Base-by-base conservation (phyloP, 1,284 basidiomycete species). In the Pisolithus thermaeus region DNA sequence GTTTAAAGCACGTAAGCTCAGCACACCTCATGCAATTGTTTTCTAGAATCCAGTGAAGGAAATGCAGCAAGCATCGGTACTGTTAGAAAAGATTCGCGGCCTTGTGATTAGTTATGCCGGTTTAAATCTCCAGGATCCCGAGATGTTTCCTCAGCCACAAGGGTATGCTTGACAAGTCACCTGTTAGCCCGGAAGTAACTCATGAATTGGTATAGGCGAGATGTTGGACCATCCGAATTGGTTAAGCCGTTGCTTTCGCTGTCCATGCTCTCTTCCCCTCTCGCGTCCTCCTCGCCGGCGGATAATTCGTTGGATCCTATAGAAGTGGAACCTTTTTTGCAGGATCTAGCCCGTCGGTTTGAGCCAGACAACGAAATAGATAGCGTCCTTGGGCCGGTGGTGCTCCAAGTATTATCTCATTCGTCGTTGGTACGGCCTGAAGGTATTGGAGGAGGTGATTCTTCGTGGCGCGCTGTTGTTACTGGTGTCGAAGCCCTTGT, bases 21-120 rank as follows among this genome's bases (percentile, higher is more conserved):
- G 25, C 7, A 7, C 2, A 36, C 22, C 12, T 28, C 48, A 39
- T 30, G 42, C 46, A 58, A 35, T 37, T 14, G 8, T 5, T 40
- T 12, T 51, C 11, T 53, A 87, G 88, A 79, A 83, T 61, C 69
- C 78, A 8, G 79, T 83, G 37, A 70, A 76, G 3, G 85, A 91
- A 45, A 74, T 79, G 9, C 77, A 83, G 52, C 71, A 73, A 56
- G 90, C 90, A 37, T 70, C 80, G 6, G 68, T 66, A 27, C 70
- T 82, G 3, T 74, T 92, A 9, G 86, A 92, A 43, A 90, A 86
- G 61, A 68, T 91, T 27, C 84, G 86, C 39, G 79, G 87, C 49
- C 75, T 98, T 16, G 70, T 99, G 50, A 82, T 97, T 55, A 93
- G 90, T 49, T 99, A 99, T 68, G 81, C 87, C 12, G 95, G 95